A percentile compares a stretch with the other conserved stretches of the same genome.
phyloP scores from a whole-genome alignment of 441 rosid genomes.

The Hura crepitans region DNA sequence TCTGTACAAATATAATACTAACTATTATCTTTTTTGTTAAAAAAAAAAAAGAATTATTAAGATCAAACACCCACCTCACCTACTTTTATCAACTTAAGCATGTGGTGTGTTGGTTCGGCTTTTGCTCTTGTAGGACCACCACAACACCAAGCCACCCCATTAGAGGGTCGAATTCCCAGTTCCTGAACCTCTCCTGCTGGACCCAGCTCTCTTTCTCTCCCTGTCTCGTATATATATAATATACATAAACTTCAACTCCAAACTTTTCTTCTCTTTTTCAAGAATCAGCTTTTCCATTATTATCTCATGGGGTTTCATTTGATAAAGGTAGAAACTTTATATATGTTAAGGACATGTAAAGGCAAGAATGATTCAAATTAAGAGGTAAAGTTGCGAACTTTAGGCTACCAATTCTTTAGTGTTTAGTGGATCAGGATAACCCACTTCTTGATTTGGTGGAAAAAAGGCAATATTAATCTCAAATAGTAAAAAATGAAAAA shows the following conservation, averaged over 20 bases:
- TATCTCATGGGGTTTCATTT: neutral
- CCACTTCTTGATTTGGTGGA: neutral
- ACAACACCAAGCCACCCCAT: conserved; percentile 28
- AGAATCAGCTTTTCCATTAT: neutral
- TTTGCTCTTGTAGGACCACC: conserved; percentile 37
- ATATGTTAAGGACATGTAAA: too few species aligned
- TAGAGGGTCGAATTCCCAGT: conserved; percentile 5
- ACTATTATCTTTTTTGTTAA: neutral
- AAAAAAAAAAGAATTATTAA: neutral
- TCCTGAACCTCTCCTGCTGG: conserved; percentile 12
- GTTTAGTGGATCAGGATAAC: neutral
- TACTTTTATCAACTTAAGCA: conserved; percentile 28
- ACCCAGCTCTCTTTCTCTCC: too few species aligned
- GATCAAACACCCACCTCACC: conserved; percentile 25
- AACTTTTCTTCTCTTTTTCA: neutral
- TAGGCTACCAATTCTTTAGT: neutral
- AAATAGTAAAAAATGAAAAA: neutral
- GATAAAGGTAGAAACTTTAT: neutral
- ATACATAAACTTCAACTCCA: neutral
- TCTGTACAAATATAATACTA: neutral
- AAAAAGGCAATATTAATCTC: neutral
- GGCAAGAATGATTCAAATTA: neutral
- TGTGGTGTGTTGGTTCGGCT: conserved; percentile 41
- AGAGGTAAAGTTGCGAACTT: neutral
- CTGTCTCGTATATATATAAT: too few species aligned